Base-by-base conservation (phyloP, 164 flowering plant genomes). In the Sextonia rubra region DNA sequence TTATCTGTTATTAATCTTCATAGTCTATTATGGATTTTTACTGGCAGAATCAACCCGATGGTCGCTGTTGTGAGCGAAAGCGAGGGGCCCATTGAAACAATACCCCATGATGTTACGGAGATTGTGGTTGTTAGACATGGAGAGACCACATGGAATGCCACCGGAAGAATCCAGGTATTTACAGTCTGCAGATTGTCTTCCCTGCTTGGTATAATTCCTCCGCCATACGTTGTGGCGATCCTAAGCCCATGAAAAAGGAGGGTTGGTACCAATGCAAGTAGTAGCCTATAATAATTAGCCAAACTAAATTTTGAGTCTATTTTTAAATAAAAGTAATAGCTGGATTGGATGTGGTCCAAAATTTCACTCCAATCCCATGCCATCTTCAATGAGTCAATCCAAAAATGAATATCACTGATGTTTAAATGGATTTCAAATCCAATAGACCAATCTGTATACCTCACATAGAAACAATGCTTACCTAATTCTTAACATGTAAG, bases 51-150 rank as follows among this genome's bases (percentile, higher is more conserved):
- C 72, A 69, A 56, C 27, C 47, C 64, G 6, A 29, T 56, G 63
- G 64, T 49, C 2, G 72, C 63, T 22, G 56, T 56, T 5, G 47
- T 47, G 12, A 69, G 23, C 9, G 63, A 69, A 4, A 56, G 15
- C 12, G 72, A 56, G 29, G 27, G 17, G 6, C 29, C 24, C 0
- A 25, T 22, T 26, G 64, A 69, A 32, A 56, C 49, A 23, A 9
- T 52, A 15, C 72, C 72, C 2, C 62, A 69, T 23, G 77, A 71
- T 69, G 87, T 69, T 70, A 80, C 93, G 1, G 99, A 94, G 86
- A 85, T 94, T 55, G 73, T 94, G 17, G 86, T 94, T 1, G 84
- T 94, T 12, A 88, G 99, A 62, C 99, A 94, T 56, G 99, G 99
- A 1, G 99, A 94, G 79, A 94, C 99, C 1, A 78, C 73, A 26